Base-by-base conservation (phyloP, 2,329 filamentous ascomycete genomes). In the Talaromyces sp. region DNA sequence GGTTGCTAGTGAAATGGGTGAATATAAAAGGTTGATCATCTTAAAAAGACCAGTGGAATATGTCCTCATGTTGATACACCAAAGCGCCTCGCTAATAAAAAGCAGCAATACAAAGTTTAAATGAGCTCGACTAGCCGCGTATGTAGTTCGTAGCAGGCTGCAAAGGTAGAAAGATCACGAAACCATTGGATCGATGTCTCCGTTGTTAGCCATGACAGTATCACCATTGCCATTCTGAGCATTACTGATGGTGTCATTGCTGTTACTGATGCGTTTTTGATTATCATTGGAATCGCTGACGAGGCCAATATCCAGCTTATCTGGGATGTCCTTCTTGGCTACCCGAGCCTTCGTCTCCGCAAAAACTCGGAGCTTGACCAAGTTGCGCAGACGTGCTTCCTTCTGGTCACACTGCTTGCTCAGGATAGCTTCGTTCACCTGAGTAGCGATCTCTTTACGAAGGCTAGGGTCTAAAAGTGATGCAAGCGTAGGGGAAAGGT, bases 371-470 rank as follows among this genome's bases (percentile, higher is more conserved):
- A 96, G 82, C 65, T 87, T 87, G 36, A 96, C 86, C 3, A 99
- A 80, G 58, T 89, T 85, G 51, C 89, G 83, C 59, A 99, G 90
- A 22, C 90, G 88, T 11, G 92, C 88, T 70, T 96, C 90, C 56
- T 87, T 84, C 56, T 86, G 82, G 61, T 86, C 80, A 19, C 87
- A 87, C 68, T 92, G 87, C 46, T 82, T 86, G 51, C 83, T 80
- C 22, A 97, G 77, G 48, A 99, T 91, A 10, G 91, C 90, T 72
- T 91, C 87, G 69, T 99, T 99, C 49, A 99, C 94, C 62, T 83
- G 83, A 56, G 87, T 86, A 4, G 94, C 94, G n/a, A 97, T 91
- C 39, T 87, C 84, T 61, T 87, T 85, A 56, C 94, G 86, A 40
- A 97, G 80, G 43, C 86, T 82, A 2, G 92, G 89, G 61, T 96